These are phyloP conservation scores for Penicillium mononematosum DNA, from an alignment of 495 filamentous ascomycete species.

Conservation along the genomic window DNA sequence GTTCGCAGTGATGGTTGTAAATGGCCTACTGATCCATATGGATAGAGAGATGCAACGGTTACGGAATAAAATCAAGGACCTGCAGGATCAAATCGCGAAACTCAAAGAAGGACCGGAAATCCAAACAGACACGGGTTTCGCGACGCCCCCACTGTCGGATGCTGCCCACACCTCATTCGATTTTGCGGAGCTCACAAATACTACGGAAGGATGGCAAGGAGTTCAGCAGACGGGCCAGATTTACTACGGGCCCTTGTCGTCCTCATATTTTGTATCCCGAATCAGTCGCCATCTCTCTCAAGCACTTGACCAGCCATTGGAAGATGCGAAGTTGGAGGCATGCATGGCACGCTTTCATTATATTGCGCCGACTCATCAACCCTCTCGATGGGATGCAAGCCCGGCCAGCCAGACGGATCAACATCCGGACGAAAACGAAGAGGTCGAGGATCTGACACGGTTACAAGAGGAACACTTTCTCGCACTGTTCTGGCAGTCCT, in stretches of 20 bases:
- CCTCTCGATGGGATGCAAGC: background rate
- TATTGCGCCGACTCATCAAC: background rate
- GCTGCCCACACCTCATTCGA: background rate
- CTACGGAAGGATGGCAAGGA: background rate
- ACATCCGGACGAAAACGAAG: background rate
- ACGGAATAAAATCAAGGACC: conserved; percentile 30
- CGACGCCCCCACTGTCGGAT: background rate
- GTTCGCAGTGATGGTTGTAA: conserved; percentile 1
- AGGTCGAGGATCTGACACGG: conserved; percentile 15
- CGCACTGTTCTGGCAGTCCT: conserved; percentile 47
- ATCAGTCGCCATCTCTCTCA: background rate
- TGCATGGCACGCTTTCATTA: background rate
- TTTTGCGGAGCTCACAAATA: background rate
- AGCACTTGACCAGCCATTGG: background rate
- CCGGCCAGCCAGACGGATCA: background rate
- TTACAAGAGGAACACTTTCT: conserved; percentile 52
- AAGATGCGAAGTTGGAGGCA: background rate
- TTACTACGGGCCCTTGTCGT: background rate
- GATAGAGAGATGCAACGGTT: background rate
- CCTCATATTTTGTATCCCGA: background rate
- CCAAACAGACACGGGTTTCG: background rate
- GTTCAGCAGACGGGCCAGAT: background rate
- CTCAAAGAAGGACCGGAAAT: conserved; percentile 4
- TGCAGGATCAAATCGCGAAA: conserved; percentile 35
- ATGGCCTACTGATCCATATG: background rate